Evolutionary conservation across 2,329 filamentous ascomycete species (phyloP), one percentile per base, ranked within the genome.

Genomic region (Ascochyta koolunga): DNA sequence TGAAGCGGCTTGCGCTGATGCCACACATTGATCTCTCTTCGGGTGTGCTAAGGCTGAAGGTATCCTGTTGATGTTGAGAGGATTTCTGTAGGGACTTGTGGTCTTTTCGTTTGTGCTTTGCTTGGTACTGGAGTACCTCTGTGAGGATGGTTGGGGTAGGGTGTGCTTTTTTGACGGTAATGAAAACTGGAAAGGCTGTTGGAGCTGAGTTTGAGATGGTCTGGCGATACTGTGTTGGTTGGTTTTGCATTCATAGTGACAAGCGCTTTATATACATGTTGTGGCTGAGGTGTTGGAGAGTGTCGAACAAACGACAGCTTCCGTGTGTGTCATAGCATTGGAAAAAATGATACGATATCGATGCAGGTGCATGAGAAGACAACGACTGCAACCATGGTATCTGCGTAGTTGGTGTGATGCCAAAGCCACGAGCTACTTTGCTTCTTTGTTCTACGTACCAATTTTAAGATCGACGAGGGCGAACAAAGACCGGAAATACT

Each of bases 251-350:
- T 21, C 18, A 10, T 25, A 25, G 19, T 2, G 16, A 19, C 36
- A 25, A 19, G 32, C 33, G 15, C 25, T 38, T 44, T 45, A 51
- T 51, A 35, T 24, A 27, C 13, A 39, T 2, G 18, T 6, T 21
- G 35, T 35, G 35, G 35, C 41, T 39, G 41, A 27, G 22, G 40
- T 6, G 8, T 39, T 44, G 40, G 33, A 35, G 16, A 24, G 33
- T 51, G 35, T 45, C 35, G 7, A 51, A 36, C 48, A 51, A 51
- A 51, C 48, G 36, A 31, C 35, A 50, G 8, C 11, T n/a, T 40
- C 35, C 29, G 6, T 45, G 41, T 15, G 35, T 51, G 21, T 25
- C 41, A 39, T 31, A 21, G 31, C 18, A 10, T 35, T 31, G 16
- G 6, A n/a, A 21, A 29, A 35, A 21, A 24, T n/a, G 7, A 9